A percentile compares a stretch with the other conserved stretches of the same genome.
Evolutionary conservation across 2,329 filamentous ascomycete genomes (phyloP).

Genomic region (Penicillium hesseltinei): DNA sequence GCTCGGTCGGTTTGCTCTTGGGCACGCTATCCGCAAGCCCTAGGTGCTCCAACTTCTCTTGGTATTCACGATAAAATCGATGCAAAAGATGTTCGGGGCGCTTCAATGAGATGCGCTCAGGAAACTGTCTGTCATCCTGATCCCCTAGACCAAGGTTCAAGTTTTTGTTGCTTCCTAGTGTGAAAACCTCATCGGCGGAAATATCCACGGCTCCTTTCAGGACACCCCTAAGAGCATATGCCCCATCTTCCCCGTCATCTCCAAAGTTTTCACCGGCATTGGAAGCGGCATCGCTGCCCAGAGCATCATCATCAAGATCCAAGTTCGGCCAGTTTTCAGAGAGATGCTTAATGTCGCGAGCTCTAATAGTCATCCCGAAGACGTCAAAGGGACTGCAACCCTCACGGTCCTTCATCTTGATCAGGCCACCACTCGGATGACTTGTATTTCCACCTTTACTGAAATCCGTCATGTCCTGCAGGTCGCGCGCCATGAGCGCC

Average conservation of each 20-base stretch:
- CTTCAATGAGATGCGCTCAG: constrained; percentile 74
- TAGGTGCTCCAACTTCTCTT: constrained; percentile 40
- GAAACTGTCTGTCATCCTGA: constrained; percentile 89
- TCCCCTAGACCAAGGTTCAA: constrained; percentile 90
- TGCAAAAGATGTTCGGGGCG: constrained; percentile 75
- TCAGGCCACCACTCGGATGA: constrained; percentile 68
- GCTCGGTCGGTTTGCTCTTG: constrained; percentile 48
- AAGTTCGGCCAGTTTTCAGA: constrained; percentile 39
- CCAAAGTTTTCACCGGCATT: constrained; percentile 30
- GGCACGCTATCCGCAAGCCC: constrained; percentile 25
- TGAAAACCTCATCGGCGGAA: constrained; percentile 80
- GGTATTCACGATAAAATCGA: constrained; percentile 69
- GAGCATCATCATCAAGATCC: constrained; percentile 41
- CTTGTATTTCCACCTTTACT: constrained; percentile 55
- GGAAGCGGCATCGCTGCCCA: constrained; percentile 34
- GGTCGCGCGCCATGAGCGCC: constrained; percentile 74
- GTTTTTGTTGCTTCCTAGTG: constrained; percentile 97
- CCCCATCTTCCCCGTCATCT: constrained; percentile 53
- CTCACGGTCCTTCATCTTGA: constrained; percentile 94
- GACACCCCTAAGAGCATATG: constrained; percentile 28
- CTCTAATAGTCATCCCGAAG: constrained; percentile 81
- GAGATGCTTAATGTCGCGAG: constrained; percentile 60
- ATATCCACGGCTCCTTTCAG: constrained; percentile 42
- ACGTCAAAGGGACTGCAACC: constrained; percentile 93
- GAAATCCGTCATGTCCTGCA: constrained; percentile 63